Conservation (phyloP, 1,284 basidiomycete genomes). For the Puccinia novopanici region DNA sequence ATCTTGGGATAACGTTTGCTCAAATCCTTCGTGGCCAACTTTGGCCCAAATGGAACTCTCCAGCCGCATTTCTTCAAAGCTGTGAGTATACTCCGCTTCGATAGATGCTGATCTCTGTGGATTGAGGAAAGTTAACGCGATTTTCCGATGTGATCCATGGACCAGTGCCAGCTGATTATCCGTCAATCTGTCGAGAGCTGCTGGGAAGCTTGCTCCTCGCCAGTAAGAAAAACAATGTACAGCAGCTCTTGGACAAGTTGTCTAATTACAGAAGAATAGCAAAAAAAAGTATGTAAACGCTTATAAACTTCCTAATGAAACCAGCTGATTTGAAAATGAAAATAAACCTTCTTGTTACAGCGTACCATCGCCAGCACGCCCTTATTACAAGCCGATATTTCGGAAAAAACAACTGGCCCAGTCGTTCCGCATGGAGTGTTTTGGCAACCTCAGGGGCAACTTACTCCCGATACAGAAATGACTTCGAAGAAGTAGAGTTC, state of each 20-base stretch:
- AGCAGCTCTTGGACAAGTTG: constrained; percentile 26
- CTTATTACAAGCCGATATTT: constrained; percentile 51
- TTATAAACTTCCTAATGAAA: background rate
- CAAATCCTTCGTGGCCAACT: constrained; percentile 57
- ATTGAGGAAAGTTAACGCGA: background rate
- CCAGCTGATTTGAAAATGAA: background rate
- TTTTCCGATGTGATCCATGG: background rate
- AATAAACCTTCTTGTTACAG: background rate
- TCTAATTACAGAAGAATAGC: constrained; percentile 26
- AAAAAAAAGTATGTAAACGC: background rate
- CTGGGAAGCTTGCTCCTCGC: constrained; percentile 35
- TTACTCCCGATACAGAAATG: constrained; percentile 56
- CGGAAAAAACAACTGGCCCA: constrained; percentile 54
- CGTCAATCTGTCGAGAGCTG: constrained; percentile 39
- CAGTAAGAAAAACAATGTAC: constrained; percentile 25
- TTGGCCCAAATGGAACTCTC: constrained; percentile 39
- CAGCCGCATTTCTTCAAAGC: constrained; percentile 25
- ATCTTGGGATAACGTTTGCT: constrained; percentile 56
- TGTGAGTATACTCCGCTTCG: constrained; percentile 18
- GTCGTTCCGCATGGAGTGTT: constrained; percentile 37
- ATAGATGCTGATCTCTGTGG: background rate
- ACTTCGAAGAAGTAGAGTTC: constrained; percentile 59
- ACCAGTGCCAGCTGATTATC: constrained; percentile 36
- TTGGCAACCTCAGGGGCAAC: constrained; percentile 46
- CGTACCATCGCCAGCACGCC: background rate